Evolutionary conservation across 257 asterid genomes (phyloP).

Genomic region (Sherardia arvensis): DNA sequence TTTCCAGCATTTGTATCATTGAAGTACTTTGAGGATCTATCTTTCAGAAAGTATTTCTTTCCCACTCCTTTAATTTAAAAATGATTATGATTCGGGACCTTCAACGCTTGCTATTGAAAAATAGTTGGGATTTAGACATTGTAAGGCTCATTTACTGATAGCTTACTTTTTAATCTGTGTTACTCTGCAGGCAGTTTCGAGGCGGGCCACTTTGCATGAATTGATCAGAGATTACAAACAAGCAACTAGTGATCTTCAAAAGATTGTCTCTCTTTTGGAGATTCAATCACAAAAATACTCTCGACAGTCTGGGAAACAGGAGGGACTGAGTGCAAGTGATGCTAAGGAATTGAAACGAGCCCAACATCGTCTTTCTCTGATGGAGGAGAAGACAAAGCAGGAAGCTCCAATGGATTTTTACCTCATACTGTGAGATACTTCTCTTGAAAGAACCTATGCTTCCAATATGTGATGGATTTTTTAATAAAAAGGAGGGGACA

Average conservation of each 20-base stretch:
- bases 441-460: neutral
- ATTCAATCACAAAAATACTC: constrained; percentile 37
- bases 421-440: constrained; percentile 65
- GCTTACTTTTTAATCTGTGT: neutral
- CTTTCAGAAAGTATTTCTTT: no score
- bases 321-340: constrained; percentile 44
- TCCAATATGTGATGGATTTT: no score
- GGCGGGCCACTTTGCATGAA: constrained; percentile 90
- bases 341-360: constrained; percentile 57
- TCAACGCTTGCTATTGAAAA: no score
- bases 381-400: constrained; percentile 61
- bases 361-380: constrained; percentile 44
- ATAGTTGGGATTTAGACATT: no score
- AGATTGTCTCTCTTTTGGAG: constrained; percentile 55
- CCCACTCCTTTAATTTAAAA: no score
- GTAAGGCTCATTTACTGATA: no score
- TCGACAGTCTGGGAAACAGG: constrained; percentile 24
- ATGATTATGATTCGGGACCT: no score
- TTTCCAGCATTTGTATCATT: no score
- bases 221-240: constrained; percentile 82
- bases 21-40: no score
- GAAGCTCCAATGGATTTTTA: constrained; percentile 62
- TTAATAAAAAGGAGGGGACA: no score
- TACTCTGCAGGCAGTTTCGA: constrained; percentile 62
- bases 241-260: constrained; percentile 62